A percentile compares a stretch with the other conserved stretches of the same genome.
phyloP scores from a whole-genome alignment of 164 flowering plant species.

The Berberis thunbergii region DNA sequence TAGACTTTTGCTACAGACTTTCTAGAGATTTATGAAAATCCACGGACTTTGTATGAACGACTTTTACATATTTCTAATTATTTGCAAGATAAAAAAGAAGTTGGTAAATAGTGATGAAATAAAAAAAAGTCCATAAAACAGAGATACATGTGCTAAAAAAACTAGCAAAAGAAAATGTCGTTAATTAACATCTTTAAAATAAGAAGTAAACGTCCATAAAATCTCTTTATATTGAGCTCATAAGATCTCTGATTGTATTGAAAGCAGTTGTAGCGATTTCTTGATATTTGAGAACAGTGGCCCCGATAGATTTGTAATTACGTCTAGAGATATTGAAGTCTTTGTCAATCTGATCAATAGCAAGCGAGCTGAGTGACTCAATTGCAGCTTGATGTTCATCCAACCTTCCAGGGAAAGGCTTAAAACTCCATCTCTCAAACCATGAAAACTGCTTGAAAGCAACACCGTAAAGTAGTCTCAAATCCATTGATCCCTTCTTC shows the following conservation, averaged over 20 bases:
- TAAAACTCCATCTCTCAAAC: slow-evolving; percentile 91
- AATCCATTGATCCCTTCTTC: slow-evolving; percentile 60
- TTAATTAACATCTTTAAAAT: no score
- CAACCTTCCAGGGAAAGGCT: slow-evolving; percentile 60
- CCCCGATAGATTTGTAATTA: slow-evolving; percentile 18
- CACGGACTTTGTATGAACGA: no score
- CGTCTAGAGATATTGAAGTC: slow-evolving; percentile 10
- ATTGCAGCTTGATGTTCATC: slow-evolving; percentile 52
- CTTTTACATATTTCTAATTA: no score
- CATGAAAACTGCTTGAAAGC: slow-evolving; percentile 68
- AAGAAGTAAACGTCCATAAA: no score
- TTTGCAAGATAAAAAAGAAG: no score
- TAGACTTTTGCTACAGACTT: no score
- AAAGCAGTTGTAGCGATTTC: slow-evolving; percentile 40
- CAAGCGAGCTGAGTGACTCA: slow-evolving; percentile 42
- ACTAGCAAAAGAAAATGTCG: no score
- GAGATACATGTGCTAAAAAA: no score
- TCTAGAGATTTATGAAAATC: no score
- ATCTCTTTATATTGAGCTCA: slow-evolving; percentile 45
- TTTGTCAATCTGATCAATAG: slow-evolving; percentile 33
- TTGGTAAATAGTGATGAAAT: no score
- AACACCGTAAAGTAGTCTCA: slow-evolving; percentile 62
- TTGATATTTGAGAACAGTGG: slow-evolving; percentile 41
- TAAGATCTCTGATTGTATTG: slow-evolving; percentile 49
- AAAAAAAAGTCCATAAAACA: no score